A percentile compares a stretch with the other conserved stretches of the same genome.
Conservation (phyloP, 1,139 yeast species). For the Sugiyamaella grinbergsii region DNA sequence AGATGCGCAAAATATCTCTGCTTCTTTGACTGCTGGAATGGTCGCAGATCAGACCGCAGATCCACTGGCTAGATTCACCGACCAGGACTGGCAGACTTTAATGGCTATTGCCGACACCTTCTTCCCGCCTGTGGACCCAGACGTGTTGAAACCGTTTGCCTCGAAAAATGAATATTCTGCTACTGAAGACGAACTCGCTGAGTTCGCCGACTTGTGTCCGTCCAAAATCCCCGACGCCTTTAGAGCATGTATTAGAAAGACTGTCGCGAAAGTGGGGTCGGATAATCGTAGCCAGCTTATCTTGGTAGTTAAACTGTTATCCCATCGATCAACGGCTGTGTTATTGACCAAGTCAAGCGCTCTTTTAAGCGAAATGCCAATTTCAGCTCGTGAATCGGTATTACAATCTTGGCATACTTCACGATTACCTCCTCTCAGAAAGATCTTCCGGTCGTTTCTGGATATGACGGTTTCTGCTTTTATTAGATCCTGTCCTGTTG, state of each 20-base stretch:
- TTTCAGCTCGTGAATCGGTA: slow-evolving; percentile 26
- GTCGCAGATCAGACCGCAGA: neutral
- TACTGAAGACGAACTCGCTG: slow-evolving; percentile 20
- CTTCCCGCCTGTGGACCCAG: slow-evolving; percentile 29
- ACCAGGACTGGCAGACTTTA: slow-evolving; percentile 29
- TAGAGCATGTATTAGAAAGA: slow-evolving; percentile 16
- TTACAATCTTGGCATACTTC: slow-evolving; percentile 32
- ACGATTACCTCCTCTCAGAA: slow-evolving; percentile 27
- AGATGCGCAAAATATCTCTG: slow-evolving; percentile 11
- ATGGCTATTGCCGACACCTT: slow-evolving; percentile 33
- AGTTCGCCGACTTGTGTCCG: slow-evolving; percentile 29
- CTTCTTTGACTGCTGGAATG: slow-evolving; percentile 9
- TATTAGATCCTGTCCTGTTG: slow-evolving; percentile 26
- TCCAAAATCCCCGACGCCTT: slow-evolving; percentile 36
- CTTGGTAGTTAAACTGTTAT: slow-evolving; percentile 30
- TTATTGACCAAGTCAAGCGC: slow-evolving; percentile 32
- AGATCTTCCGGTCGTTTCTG: slow-evolving; percentile 30
- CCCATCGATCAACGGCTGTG: slow-evolving; percentile 32
- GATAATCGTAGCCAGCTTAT: slow-evolving; percentile 25
- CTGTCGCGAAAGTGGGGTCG: slow-evolving; percentile 22
- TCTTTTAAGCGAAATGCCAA: slow-evolving; percentile 35
- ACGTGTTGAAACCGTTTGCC: slow-evolving; percentile 21
- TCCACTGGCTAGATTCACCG: slow-evolving; percentile 20
- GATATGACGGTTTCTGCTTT: slow-evolving; percentile 24
- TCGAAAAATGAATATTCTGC: slow-evolving; percentile 19